phyloP scores from a whole-genome alignment of 257 asterid species.

The Plantago ovata region DNA sequence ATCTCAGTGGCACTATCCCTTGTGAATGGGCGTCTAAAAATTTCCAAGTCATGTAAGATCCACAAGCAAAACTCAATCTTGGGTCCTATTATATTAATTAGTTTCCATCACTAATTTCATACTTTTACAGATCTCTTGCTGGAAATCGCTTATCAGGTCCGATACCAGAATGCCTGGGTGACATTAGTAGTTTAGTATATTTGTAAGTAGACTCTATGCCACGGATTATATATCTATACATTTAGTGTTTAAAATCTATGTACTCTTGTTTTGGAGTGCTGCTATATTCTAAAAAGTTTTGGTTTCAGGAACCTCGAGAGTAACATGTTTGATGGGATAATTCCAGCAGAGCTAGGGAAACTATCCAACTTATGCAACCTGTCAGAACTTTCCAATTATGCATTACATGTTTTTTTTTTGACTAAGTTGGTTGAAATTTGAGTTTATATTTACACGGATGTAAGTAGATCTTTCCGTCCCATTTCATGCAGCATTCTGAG shows the following conservation, averaged over 20 bases:
- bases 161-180: constrained; percentile 54
- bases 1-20: constrained; percentile 56
- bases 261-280: neutral
- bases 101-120: too few species aligned
- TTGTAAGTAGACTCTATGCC: constrained; percentile 29
- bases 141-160: constrained; percentile 59
- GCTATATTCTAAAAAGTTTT: neutral
- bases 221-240: neutral
- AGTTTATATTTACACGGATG: constrained; percentile 10
- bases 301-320: constrained; percentile 57
- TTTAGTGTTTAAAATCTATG: neutral
- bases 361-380: constrained; percentile 45
- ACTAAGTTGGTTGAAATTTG: neutral
- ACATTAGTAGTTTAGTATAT: constrained; percentile 34
- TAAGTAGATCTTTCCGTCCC: neutral
- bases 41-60: constrained; percentile 41
- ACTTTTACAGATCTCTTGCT: constrained; percentile 31
- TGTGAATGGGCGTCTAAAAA: constrained; percentile 53
- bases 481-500: neutral
- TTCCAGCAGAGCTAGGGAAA: constrained; percentile 60
- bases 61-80: neutral
- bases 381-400: constrained; percentile 25
- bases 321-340: constrained; percentile 46
- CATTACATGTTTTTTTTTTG: neutral
- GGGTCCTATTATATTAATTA: neutral